These are phyloP conservation scores for Fusarium sp. DNA, from an alignment of 2,329 filamentous ascomycete genomes.

Conservation along the genomic window DNA sequence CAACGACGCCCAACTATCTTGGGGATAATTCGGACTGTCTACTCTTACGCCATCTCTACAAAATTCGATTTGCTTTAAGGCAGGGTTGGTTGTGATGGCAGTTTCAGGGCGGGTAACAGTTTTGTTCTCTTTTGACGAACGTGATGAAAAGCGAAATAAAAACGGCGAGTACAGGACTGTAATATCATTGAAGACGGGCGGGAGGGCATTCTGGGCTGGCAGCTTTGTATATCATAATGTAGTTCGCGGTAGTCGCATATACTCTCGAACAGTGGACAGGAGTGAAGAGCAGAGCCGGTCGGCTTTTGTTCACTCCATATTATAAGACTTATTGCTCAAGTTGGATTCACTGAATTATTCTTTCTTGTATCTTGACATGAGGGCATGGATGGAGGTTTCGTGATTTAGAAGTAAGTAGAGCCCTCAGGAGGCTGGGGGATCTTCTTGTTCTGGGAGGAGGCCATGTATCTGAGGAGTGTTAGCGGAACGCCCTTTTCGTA, in stretches of 20 bases:
- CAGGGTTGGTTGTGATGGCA: slow-evolving; percentile 15
- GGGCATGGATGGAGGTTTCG: slow-evolving; percentile 5
- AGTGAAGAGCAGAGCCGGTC: slow-evolving; percentile 25
- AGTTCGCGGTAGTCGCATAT: slow-evolving; percentile 41
- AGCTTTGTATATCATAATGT: slow-evolving; percentile 45
- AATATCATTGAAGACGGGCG: slow-evolving; percentile 34
- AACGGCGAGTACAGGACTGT: slow-evolving; percentile 28
- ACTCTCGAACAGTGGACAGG: slow-evolving; percentile 26
- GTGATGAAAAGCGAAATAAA: slow-evolving; percentile 38
- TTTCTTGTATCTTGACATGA: slow-evolving; percentile 25
- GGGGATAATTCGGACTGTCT: slow-evolving; percentile 26
- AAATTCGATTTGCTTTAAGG: slow-evolving; percentile 20
- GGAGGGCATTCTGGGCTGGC: slow-evolving; percentile 20
- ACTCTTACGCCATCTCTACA: slow-evolving; percentile 31
- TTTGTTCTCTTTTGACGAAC: slow-evolving; percentile 38
- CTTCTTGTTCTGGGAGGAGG: slow-evolving; percentile 90
- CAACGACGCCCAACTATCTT: slow-evolving; percentile 21
- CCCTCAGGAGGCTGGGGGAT: slow-evolving; percentile 93
- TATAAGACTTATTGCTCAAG: slow-evolving; percentile 13
- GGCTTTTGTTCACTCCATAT: slow-evolving; percentile 31
- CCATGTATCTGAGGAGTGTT: slow-evolving; percentile 79
- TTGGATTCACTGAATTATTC: slow-evolving; percentile 12
- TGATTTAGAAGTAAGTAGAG: slow-evolving; percentile 59
- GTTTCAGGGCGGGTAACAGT: slow-evolving; percentile 22
- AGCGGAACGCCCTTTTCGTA: background rate